These are phyloP conservation scores for Nemania serpens DNA, from an alignment of 2,329 filamentous ascomycete genomes.

Conservation along the genomic window DNA sequence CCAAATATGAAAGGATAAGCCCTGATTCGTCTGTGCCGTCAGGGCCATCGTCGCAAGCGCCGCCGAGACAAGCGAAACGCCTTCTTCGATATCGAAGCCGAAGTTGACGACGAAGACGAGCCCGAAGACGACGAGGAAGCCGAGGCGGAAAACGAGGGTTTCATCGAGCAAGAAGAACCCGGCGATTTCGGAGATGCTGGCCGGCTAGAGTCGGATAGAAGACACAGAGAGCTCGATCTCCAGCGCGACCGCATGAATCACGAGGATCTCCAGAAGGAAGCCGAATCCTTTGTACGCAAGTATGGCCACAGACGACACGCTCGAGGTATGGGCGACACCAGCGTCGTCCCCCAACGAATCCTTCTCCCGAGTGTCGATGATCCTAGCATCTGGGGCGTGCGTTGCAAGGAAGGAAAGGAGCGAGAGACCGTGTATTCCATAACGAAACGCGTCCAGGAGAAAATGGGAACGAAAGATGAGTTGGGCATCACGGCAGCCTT, in stretches of 20 bases:
- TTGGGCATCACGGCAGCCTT: slow-evolving; percentile 88
- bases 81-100: slow-evolving; percentile 97
- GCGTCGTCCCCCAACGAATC: slow-evolving; percentile 81
- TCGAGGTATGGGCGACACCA: slow-evolving; percentile 68
- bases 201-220: slow-evolving; percentile 83
- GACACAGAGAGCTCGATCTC: slow-evolving; percentile 92
- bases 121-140: slow-evolving; percentile 94
- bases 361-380: slow-evolving; percentile 93
- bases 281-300: slow-evolving; percentile 81
- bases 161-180: slow-evolving; percentile 87
- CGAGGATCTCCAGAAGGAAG: slow-evolving; percentile 92
- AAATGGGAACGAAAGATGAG: slow-evolving; percentile 75
- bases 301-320: slow-evolving; percentile 79
- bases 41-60: slow-evolving; percentile 79
- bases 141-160: slow-evolving; percentile 82
- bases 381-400: slow-evolving; percentile 92
- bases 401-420: slow-evolving; percentile 95
- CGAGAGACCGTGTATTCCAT: slow-evolving; percentile 86
- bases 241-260: slow-evolving; percentile 85
- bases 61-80: slow-evolving; percentile 75
- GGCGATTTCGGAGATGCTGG: slow-evolving; percentile 84
- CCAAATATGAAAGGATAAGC: not conserved
- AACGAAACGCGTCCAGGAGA: slow-evolving; percentile 86
- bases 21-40: slow-evolving; percentile 17
- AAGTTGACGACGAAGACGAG: slow-evolving; percentile 91